Evolutionary conservation across 352 stramenopile species (phyloP).

Genomic region (Phytophthora europaea): DNA sequence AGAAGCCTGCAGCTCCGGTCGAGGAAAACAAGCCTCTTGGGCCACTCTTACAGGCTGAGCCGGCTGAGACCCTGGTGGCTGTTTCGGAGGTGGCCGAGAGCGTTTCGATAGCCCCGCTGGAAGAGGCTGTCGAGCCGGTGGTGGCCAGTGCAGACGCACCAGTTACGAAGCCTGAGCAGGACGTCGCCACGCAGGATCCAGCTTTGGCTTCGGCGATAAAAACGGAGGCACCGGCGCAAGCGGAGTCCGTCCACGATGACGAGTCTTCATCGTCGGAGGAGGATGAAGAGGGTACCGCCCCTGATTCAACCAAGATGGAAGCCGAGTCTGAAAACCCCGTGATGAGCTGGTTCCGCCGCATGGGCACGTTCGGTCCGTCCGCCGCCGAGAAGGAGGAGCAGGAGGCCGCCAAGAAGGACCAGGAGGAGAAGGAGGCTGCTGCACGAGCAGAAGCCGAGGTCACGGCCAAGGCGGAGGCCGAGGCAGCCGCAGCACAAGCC

Average conservation of each 20-base stretch:
- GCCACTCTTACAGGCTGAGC: background rate
- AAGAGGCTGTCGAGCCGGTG: conserved; percentile 11
- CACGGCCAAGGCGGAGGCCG: conserved; percentile 17
- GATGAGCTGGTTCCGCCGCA: conserved; percentile 43
- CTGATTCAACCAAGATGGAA: conserved; percentile 24
- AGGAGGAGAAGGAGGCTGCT: conserved; percentile 27
- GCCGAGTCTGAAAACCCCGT: conserved; percentile 35
- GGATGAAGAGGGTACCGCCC: conserved; percentile 1
- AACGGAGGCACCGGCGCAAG: background rate
- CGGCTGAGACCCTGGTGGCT: conserved; percentile 1
- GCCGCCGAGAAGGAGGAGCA: conserved; percentile 28
- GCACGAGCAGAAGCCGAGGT: conserved; percentile 15
- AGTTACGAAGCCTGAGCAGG: conserved; percentile 3
- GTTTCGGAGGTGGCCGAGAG: conserved; percentile 12
- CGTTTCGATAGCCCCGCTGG: background rate
- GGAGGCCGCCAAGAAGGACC: conserved; percentile 23
- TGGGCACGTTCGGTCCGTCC: conserved; percentile 36
- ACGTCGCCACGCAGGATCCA: background rate
- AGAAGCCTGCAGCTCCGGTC: conserved; percentile 1
- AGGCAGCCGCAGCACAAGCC: conserved; percentile 20
- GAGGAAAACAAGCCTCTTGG: conserved; percentile 1
- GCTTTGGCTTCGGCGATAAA: conserved; percentile 1
- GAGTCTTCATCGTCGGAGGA: conserved; percentile 7
- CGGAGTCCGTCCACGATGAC: conserved; percentile 5
- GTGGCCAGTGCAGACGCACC: conserved; percentile 4